Evolutionary conservation across 305 asterid species (phyloP), one percentile per base, ranked within the genome.

Genomic region (Fraxinus ornus): DNA sequence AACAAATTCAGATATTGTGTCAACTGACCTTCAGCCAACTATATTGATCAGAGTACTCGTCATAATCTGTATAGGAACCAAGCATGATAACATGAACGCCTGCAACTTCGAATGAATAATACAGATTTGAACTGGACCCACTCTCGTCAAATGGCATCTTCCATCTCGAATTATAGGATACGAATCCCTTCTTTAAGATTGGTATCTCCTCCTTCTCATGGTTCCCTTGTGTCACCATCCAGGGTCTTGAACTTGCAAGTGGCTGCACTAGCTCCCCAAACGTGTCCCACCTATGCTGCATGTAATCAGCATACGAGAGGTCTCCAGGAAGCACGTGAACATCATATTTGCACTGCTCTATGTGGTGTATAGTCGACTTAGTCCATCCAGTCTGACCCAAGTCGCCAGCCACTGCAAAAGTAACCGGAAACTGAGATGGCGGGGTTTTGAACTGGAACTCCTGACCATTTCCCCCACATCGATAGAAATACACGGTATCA

Each of bases 201-300:
- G 88, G 96, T 78, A 95, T 87, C 33, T 22, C 47, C 92, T 94
- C 98, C 91, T 87, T 83, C 86, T 94, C 98, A 66, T 92, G 98
- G 89, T 95, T 95, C 76, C 99, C 99, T 83, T 94, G 95, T 7
- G 99, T 94, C 86, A 95, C 99, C 99, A 95, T 95, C 99, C 99
- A 95, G 2, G 99, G 99, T 60, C 95, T 94, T 26, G 92, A 79
- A 81, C 99, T 95, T 5, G 99, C 99, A 76, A 94, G 93, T 3
- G 97, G 99, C 89, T 95, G 94, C 81, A 95, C 97, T 74, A 95
- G 89, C 87, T 92, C 91, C 66, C 99, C 99, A 66, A 93, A 95
- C 0, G 98, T 92, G 88, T 95, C 99, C 99, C 99, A 95, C 86
- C 78, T 88, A 52, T 10, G 82, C 84, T 95, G 99, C 77, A 94